A percentile compares a stretch with the other conserved stretches of the same genome.
phyloP scores from a whole-genome alignment of 768 basidiomycete genomes.

The Lactifluus hygrophoroides region DNA sequence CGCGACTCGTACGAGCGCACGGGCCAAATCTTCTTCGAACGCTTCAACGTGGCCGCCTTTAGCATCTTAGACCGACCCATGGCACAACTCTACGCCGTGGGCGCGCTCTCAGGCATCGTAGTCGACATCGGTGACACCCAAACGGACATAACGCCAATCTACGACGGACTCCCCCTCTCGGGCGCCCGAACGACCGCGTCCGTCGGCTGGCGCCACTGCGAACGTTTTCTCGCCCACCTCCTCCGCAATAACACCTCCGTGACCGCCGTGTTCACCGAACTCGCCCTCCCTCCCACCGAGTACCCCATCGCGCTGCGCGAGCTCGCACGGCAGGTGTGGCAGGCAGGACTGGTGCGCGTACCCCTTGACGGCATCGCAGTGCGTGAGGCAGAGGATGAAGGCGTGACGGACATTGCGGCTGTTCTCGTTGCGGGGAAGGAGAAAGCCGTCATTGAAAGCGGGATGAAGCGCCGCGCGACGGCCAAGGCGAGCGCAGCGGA shows the following conservation, averaged over 20 bases:
- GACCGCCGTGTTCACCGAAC: slow-evolving; percentile 48
- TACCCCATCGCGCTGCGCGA: slow-evolving; percentile 43
- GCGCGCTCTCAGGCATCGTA: slow-evolving; percentile 62
- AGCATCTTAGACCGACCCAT: slow-evolving; percentile 76
- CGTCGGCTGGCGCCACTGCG: slow-evolving; percentile 64
- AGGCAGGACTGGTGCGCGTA: slow-evolving; percentile 60
- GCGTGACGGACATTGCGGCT: slow-evolving; percentile 83
- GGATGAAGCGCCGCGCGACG: slow-evolving; percentile 67
- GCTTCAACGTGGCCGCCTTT: slow-evolving; percentile 83
- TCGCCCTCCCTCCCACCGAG: slow-evolving; percentile 26
- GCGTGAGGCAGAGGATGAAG: slow-evolving; percentile 61
- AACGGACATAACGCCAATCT: slow-evolving; percentile 72
- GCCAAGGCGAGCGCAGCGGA: slow-evolving; percentile 71
- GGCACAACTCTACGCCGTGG: slow-evolving; percentile 74
- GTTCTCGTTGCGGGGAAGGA: slow-evolving; percentile 88
- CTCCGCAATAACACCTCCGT: slow-evolving; percentile 61
- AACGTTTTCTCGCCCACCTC: slow-evolving; percentile 65
- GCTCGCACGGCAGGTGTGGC: slow-evolving; percentile 56
- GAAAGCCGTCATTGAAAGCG: slow-evolving; percentile 78
- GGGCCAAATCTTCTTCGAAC: slow-evolving; percentile 85
- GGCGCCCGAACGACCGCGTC: slow-evolving; percentile 45
- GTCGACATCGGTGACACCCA: slow-evolving; percentile 72
- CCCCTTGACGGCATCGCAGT: slow-evolving; percentile 55
- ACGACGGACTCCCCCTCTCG: slow-evolving; percentile 59
- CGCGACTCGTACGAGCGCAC: slow-evolving; percentile 61